Base-by-base conservation (phyloP, 768 basidiomycete genomes). In the Pulveroboletus ravenelii region DNA sequence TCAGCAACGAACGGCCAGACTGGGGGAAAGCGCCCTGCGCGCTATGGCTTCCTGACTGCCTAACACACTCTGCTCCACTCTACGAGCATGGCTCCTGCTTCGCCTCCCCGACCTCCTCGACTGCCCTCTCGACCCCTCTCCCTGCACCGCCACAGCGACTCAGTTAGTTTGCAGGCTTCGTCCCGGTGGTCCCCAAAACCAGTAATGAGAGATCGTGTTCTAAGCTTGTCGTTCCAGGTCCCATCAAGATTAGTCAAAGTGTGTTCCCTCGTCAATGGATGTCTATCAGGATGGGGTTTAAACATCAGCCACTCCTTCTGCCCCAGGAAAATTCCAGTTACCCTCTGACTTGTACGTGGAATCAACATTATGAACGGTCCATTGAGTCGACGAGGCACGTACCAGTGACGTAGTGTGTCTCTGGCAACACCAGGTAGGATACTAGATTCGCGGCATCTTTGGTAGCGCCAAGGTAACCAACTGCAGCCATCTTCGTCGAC, bases 371-470 rank as follows among this genome's bases (percentile, higher is more conserved):
- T 30, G 40, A 47, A 12, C 9, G 10, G 4, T 20, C 13, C 14
- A 10, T 17, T 1, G 18, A n/a, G 37, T 17, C 10, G 29, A n/a
- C 27, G 15, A 23, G 6, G 15, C 17, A 45, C 52, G 13, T 52
- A 66, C 72, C 72, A 41, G 70, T 73, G 49, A 74, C 39, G 23
- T 61, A 67, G 51, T 58, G 58, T 12, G 72, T 64, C 17, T 69
- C 66, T 4, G 65, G 61, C 2, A 67, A 69, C 1, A 51, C 68
- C 17, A 75, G 55, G 51, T 66, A 74, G 6, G 68, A 62, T 5
- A 74, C 74, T 0, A 75, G 62, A 15, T 51, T 58, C 1, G 71
- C 71, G n/a, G 74, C 36, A 31, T 73, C 74, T 8, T 65, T 52
- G 29, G 64, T 12, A 6, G 25, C 51, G 13, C 67, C 67, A 1